Percentiles rank a stretch among this genome's conserved stretches.
Evolutionary conservation across 1,284 basidiomycete species (phyloP).

Genomic region (Peniophora sp.): DNA sequence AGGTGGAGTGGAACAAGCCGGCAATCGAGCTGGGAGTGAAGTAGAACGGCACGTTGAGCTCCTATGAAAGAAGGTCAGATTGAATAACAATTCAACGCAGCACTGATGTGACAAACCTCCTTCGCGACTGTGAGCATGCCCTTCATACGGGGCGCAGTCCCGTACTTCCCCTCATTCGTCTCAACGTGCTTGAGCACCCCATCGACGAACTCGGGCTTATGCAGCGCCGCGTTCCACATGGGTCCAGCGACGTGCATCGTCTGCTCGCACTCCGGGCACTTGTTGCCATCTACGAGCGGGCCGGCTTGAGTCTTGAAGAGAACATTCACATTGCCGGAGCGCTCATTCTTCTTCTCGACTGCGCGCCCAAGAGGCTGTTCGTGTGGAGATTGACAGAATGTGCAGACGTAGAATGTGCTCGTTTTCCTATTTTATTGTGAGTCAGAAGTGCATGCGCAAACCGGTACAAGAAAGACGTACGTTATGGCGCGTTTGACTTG

Average conservation of each 20-base stretch:
- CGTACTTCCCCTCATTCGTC: slow-evolving; percentile 54
- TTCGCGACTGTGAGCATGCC: slow-evolving; percentile 92
- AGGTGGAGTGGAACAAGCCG: slow-evolving; percentile 75
- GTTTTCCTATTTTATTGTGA: slow-evolving; percentile 52
- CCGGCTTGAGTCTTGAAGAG: slow-evolving; percentile 71
- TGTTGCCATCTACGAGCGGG: slow-evolving; percentile 50
- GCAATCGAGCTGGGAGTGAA: slow-evolving; percentile 84
- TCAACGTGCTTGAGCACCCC: slow-evolving; percentile 76
- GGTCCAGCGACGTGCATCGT: slow-evolving; percentile 84
- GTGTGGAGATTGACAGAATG: slow-evolving; percentile 72
- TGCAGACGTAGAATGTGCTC: slow-evolving; percentile 77
- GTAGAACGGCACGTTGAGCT: slow-evolving; percentile 80
- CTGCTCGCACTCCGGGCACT: slow-evolving; percentile 80
- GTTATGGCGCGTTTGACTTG: slow-evolving; percentile 82
- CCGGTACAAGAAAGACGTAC: slow-evolving; percentile 33
- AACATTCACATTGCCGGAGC: slow-evolving; percentile 46
- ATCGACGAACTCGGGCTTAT: slow-evolving; percentile 69
- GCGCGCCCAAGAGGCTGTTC: slow-evolving; percentile 74
- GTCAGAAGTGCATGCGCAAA: slow-evolving; percentile 5
- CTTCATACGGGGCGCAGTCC: slow-evolving; percentile 81
- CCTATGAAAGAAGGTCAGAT: slow-evolving; percentile 38
- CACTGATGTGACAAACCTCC: slow-evolving; percentile 47
- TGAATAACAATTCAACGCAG: background rate
- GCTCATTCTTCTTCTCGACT: slow-evolving; percentile 46
- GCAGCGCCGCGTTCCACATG: slow-evolving; percentile 92